A percentile compares a stretch with the other conserved stretches of the same genome.
phyloP scores from a whole-genome alignment of 2,329 filamentous ascomycete genomes.

The Aspergillus terreus region DNA sequence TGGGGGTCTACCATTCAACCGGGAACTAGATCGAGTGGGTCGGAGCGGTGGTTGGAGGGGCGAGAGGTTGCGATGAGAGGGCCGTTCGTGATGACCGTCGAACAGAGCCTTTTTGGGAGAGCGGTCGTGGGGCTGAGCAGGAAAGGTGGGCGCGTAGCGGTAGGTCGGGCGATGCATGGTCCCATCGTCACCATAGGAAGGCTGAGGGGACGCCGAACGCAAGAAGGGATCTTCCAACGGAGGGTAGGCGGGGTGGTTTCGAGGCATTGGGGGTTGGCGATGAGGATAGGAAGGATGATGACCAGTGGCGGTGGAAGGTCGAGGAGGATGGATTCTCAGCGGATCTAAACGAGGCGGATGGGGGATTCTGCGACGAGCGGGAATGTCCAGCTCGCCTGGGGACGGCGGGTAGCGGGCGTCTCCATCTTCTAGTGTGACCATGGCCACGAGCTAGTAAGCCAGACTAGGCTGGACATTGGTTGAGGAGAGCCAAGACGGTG shows the following conservation, averaged over 20 bases:
- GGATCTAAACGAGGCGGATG: constrained; percentile 28
- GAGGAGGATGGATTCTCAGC: constrained; percentile 26
- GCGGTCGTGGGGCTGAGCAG: constrained; percentile 17
- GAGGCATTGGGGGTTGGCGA: constrained; percentile 17
- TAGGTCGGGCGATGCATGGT: constrained; percentile 14
- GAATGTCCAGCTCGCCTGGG: constrained; percentile 28
- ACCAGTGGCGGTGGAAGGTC: constrained; percentile 19
- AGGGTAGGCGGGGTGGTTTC: constrained; percentile 11
- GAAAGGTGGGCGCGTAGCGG: constrained; percentile 18
- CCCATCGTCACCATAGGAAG: constrained; percentile 7
- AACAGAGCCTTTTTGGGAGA: constrained; percentile 14
- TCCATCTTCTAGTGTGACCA: constrained; percentile 41
- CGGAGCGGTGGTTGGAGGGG: constrained; percentile 27
- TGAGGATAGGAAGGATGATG: constrained; percentile 19
- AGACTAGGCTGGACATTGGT: constrained; percentile 41
- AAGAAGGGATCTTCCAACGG: constrained; percentile 14
- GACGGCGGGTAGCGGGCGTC: constrained; percentile 31
- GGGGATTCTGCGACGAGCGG: constrained; percentile 27
- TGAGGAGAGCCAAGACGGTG: constrained; percentile 11
- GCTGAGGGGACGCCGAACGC: constrained; percentile 16
- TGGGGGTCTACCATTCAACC: constrained; percentile 27
- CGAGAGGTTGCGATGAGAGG: constrained; percentile 22
- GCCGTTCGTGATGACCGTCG: constrained; percentile 22
- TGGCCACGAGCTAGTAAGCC: constrained; percentile 36
- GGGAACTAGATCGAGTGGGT: constrained; percentile 36